A percentile compares a stretch with the other conserved stretches of the same genome.
These are phyloP conservation scores for Astrephomene gubernaculifera DNA, from an alignment of 139 green algal species.

Conservation along the genomic window DNA sequence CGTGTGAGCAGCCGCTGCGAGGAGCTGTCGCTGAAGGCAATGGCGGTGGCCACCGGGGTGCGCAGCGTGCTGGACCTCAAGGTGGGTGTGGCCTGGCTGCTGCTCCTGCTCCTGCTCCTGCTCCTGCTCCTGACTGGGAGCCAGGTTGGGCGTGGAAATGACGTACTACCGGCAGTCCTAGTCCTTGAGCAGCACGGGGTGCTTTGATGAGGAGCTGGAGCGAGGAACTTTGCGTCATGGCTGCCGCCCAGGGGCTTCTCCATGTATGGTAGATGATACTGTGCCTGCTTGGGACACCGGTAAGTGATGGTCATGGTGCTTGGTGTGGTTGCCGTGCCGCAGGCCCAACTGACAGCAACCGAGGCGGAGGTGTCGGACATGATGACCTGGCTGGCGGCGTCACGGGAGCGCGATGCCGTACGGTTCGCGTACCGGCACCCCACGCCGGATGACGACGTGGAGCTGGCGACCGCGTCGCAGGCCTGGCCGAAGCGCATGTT, in stretches of 20 bases:
- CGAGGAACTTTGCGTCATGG: too few species aligned
- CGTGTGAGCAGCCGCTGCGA: slow-evolving; percentile 58
- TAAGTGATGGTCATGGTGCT: too few species aligned
- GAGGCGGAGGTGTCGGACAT: slow-evolving; percentile 61
- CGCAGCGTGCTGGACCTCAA: slow-evolving; percentile 47
- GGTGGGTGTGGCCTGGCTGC: too few species aligned
- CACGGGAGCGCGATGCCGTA: slow-evolving; percentile 52
- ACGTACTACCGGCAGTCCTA: too few species aligned
- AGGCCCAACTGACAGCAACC: slow-evolving; percentile 27
- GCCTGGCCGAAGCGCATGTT: slow-evolving; percentile 47
- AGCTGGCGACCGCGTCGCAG: slow-evolving; percentile 10
- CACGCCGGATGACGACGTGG: slow-evolving; percentile 4
- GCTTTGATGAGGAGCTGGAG: too few species aligned
- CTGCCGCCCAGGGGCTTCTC: not conserved
- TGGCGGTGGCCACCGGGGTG: slow-evolving; percentile 26
- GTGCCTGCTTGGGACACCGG: too few species aligned
- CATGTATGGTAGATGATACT: too few species aligned
- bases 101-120: too few species aligned
- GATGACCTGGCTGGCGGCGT: slow-evolving; percentile 49
- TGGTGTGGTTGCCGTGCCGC: not conserved
- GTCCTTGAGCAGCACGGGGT: too few species aligned
- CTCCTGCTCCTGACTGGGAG: not conserved
- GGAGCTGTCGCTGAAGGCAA: slow-evolving; percentile 48
- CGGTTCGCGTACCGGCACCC: slow-evolving; percentile 42
- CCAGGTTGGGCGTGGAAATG: not conserved